Percentiles rank a stretch among this genome's conserved stretches.
These are phyloP conservation scores for Venturia oleaginea DNA, from an alignment of 2,329 filamentous ascomycete genomes.

Conservation along the genomic window DNA sequence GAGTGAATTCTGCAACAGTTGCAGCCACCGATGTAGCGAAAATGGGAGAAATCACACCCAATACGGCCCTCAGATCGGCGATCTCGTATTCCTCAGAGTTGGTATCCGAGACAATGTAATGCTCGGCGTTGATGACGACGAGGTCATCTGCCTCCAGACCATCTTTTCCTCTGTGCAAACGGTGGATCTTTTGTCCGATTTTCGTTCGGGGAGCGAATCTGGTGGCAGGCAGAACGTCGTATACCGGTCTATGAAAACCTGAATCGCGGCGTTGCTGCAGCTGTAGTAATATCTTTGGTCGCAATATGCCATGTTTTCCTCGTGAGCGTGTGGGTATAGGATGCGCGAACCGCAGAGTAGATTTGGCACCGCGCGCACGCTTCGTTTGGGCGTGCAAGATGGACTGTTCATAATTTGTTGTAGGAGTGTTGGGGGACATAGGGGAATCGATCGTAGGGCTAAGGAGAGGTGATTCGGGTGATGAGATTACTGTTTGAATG, in stretches of 20 bases:
- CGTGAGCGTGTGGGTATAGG: conserved; percentile 48
- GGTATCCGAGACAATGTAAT: conserved; percentile 40
- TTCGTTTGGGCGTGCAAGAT: background rate
- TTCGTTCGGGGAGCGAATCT: conserved; percentile 40
- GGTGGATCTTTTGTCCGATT: conserved; percentile 43
- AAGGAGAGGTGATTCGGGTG: background rate
- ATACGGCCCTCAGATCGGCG: conserved; percentile 44
- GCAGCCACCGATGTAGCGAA: conserved; percentile 35
- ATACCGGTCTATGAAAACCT: conserved; percentile 54
- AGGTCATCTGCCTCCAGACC: conserved; percentile 60
- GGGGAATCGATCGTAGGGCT: background rate
- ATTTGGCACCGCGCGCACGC: conserved; percentile 43
- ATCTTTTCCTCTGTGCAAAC: conserved; percentile 54
- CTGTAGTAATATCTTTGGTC: conserved; percentile 62
- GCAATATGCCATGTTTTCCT: conserved; percentile 27
- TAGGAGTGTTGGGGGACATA: background rate
- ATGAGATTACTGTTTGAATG: background rate
- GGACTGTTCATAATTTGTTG: background rate
- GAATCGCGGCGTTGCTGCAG: conserved; percentile 56
- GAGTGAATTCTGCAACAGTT: conserved; percentile 47
- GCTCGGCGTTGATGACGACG: conserved; percentile 60
- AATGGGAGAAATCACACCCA: conserved; percentile 58
- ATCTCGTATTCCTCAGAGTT: conserved; percentile 30
- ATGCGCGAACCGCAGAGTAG: conserved; percentile 58
- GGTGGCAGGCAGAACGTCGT: conserved; percentile 66